phyloP scores from a whole-genome alignment of 192 early-diverging fungal genomes.

The Podila verticillata region DNA sequence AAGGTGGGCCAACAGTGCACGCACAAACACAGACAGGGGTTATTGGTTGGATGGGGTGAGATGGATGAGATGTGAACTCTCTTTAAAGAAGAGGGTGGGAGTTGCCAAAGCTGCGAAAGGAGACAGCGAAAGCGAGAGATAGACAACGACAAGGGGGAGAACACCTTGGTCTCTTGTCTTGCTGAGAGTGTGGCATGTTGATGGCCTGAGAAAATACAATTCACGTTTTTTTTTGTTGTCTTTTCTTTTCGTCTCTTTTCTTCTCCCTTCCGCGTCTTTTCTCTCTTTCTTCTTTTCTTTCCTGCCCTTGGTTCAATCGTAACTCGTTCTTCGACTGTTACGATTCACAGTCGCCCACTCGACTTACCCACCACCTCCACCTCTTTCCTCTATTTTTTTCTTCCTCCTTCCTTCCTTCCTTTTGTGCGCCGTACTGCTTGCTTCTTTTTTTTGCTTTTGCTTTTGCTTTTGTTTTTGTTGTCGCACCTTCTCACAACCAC shows the following conservation, averaged over 20 bases:
- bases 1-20: background rate
- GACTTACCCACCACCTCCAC: background rate
- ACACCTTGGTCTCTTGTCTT: background rate
- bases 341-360: constrained; percentile 15
- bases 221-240: background rate
- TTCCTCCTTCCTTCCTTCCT: background rate
- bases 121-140: background rate
- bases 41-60: background rate
- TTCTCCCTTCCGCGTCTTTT: background rate
- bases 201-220: background rate
- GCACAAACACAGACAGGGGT: background rate
- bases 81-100: no score
- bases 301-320: constrained; percentile 4
- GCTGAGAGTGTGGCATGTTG: background rate
- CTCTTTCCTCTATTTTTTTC: background rate
- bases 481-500: background rate
- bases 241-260: background rate
- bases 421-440: background rate
- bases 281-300: background rate
- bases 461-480: background rate
- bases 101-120: background rate
- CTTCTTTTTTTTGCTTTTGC: background rate
- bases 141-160: background rate
- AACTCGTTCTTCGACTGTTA: constrained; percentile 9
- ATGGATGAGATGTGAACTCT: no score